A percentile compares a stretch with the other conserved stretches of the same genome.
Evolutionary conservation across 306 rosid species (phyloP).

Genomic region (Ammopiptanthus mongolicus): DNA sequence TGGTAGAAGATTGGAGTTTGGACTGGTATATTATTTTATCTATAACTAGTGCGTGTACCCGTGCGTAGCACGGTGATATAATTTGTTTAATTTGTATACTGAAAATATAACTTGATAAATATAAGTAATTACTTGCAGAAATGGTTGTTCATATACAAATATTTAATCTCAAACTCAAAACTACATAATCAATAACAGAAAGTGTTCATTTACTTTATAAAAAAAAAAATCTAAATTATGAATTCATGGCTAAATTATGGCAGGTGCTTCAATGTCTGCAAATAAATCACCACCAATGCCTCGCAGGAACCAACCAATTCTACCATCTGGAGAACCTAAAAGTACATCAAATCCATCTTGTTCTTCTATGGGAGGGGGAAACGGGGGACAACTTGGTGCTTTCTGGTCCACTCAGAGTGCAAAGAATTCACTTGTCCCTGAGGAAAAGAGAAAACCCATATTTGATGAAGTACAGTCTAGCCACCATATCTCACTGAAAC

Average conservation of each 20-base stretch:
- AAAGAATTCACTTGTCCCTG: constrained; percentile 34
- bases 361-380: constrained; percentile 51
- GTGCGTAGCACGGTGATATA: too few relatives aligned
- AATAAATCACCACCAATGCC: constrained; percentile 58
- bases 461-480: constrained; percentile 67
- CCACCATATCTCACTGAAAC: constrained; percentile 35
- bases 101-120: too few relatives aligned
- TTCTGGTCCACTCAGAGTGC: constrained; percentile 91
- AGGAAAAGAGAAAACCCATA: constrained; percentile 45
- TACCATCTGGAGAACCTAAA: constrained; percentile 55
- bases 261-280: constrained; percentile 54
- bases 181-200: too few relatives aligned
- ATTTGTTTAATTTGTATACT: too few relatives aligned
- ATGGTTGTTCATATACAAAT: too few relatives aligned
- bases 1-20: background rate
- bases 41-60: too few relatives aligned
- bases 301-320: constrained; percentile 71
- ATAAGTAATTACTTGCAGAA: too few relatives aligned
- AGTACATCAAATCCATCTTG: constrained; percentile 49
- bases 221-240: too few relatives aligned
- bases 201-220: too few relatives aligned
- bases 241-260: constrained; percentile 18
- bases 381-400: constrained; percentile 71
- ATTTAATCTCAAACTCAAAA: too few relatives aligned
- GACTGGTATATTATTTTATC: background rate